Conservation (phyloP, 352 stramenopile genomes). For the Globisporangium recalcitrans region DNA sequence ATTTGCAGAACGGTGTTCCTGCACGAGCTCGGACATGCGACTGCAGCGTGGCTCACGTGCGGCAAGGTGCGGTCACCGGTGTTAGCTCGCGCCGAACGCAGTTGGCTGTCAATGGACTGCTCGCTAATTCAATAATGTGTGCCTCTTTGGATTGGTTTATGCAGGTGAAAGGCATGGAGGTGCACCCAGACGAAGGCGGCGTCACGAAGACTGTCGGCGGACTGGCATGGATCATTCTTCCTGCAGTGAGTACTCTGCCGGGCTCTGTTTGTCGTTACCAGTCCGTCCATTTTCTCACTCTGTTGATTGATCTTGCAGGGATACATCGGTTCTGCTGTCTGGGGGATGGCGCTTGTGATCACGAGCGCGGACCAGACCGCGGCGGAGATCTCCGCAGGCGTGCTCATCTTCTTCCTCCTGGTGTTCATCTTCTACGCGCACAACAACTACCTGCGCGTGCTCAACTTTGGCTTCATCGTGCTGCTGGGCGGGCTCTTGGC, state of each 20-base stretch:
- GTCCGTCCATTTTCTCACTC: neutral
- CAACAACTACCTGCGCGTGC: constrained; percentile 77
- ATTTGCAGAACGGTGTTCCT: constrained; percentile 76
- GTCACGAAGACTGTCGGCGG: constrained; percentile 81
- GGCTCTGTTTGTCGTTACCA: neutral
- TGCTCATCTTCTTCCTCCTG: constrained; percentile 86
- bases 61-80: constrained; percentile 37
- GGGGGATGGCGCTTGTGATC: constrained; percentile 84
- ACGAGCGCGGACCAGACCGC: constrained; percentile 48
- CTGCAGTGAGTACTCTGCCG: constrained; percentile 36
- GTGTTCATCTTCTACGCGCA: constrained; percentile 87
- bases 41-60: constrained; percentile 80
- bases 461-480: constrained; percentile 84
- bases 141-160: neutral
- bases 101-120: neutral
- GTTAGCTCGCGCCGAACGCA: neutral
- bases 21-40: constrained; percentile 82
- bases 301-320: constrained; percentile 30
- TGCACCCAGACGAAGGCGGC: constrained; percentile 84
- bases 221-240: constrained; percentile 65
- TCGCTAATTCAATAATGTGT: neutral
- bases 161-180: constrained; percentile 84
- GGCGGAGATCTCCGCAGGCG: constrained; percentile 65
- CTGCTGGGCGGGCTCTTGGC: constrained; percentile 72
- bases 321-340: constrained; percentile 81